These are phyloP conservation scores for Pseudonitzschia delicatissima DNA, from an alignment of 108 stramenopile species.

Conservation along the genomic window DNA sequence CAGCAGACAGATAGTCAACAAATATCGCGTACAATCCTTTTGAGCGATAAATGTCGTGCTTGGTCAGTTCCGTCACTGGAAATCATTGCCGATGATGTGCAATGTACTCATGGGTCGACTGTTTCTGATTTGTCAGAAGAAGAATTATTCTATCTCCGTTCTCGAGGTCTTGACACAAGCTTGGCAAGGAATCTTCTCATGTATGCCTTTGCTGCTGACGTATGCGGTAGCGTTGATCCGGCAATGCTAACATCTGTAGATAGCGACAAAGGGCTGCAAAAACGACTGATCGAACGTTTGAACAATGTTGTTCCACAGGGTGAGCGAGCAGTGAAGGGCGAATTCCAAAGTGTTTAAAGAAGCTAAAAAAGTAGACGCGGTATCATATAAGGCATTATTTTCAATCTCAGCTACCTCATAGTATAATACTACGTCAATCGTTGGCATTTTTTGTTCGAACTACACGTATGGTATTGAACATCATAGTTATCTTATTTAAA, in stretches of 20 bases:
- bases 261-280: slow-evolving; percentile 62
- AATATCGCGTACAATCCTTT: slow-evolving; percentile 81
- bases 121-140: slow-evolving; percentile 94
- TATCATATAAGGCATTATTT: too few species aligned
- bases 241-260: slow-evolving; percentile 53
- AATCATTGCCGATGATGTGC: slow-evolving; percentile 94
- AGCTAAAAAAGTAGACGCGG: too few species aligned
- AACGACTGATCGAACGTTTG: slow-evolving; percentile 64
- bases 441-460: neutral
- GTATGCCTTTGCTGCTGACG: slow-evolving; percentile 87
- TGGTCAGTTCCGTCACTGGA: slow-evolving; percentile 92
- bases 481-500: slow-evolving; percentile 19
- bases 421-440: too few species aligned
- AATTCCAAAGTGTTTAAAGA: slow-evolving; percentile 79
- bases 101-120: slow-evolving; percentile 95
- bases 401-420: too few species aligned
- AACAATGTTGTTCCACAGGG: slow-evolving; percentile 78
- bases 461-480: neutral
- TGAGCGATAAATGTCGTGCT: slow-evolving; percentile 81
- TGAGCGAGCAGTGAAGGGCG: slow-evolving; percentile 67
- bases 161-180: slow-evolving; percentile 78
- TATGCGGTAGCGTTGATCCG: slow-evolving; percentile 52
- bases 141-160: slow-evolving; percentile 89
- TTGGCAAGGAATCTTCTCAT: slow-evolving; percentile 78
- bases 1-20: slow-evolving; percentile 92